phyloP scores from a whole-genome alignment of 208 protist species.

The Wallacemonas collosoma region DNA sequence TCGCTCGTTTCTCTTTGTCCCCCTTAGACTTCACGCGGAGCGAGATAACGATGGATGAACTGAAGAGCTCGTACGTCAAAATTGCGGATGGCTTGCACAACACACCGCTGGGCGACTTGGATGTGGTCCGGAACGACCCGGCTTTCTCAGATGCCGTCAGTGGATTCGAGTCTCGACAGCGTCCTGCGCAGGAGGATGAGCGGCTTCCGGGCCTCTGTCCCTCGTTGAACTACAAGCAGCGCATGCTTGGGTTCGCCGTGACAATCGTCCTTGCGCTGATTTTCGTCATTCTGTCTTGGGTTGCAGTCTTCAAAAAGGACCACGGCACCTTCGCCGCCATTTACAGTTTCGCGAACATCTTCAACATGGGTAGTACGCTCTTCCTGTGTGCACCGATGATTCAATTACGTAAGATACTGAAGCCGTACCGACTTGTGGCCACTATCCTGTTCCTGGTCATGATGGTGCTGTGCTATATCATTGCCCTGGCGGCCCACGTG shows the following conservation, averaged over 20 bases:
- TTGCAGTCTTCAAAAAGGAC: constrained; percentile 53
- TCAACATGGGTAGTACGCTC: constrained; percentile 55
- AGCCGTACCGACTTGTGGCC: constrained; percentile 45
- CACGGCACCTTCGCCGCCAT: constrained; percentile 61
- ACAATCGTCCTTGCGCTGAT: constrained; percentile 48
- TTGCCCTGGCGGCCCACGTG: constrained; percentile 45
- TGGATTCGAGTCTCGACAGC: neutral
- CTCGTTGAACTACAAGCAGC: constrained; percentile 59
- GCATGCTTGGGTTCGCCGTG: constrained; percentile 53
- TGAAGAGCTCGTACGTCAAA: constrained; percentile 11
- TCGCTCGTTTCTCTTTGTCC: neutral
- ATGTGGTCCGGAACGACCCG: constrained; percentile 21
- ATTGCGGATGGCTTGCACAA: constrained; percentile 23
- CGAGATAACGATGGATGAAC: neutral
- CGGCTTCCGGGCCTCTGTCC: constrained; percentile 29
- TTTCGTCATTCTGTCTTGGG: constrained; percentile 60
- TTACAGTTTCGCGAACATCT: constrained; percentile 59
- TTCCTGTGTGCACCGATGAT: constrained; percentile 66
- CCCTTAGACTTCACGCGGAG: neutral
- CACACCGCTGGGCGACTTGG: constrained; percentile 20
- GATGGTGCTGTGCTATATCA: constrained; percentile 63
- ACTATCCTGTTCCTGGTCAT: constrained; percentile 55
- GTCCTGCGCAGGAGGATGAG: constrained; percentile 8
- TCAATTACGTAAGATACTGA: constrained; percentile 74
- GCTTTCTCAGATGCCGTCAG: neutral